Base-by-base conservation (phyloP, 129 eudicot genomes). In the Tanacetum coccineum region DNA sequence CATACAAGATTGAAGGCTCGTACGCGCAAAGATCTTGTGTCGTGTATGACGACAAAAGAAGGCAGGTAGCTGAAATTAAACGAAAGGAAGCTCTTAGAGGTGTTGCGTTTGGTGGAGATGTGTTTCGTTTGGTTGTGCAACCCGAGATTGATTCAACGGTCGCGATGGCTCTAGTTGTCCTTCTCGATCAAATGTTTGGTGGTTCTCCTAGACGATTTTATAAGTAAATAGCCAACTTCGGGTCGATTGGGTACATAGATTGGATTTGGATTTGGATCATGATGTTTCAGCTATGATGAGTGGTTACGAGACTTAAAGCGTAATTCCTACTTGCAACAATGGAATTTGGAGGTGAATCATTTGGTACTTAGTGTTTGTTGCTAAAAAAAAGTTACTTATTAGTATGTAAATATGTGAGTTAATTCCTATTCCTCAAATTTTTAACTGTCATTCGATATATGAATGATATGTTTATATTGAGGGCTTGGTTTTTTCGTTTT, bases 131-230 rank as follows among this genome's bases (percentile, higher is more conserved):
- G 21, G 66, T 82, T 13, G 78, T 89, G 17, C 67, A 77, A 67
- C 85, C 89, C 2, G 77, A 66, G 2, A 74, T 79, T 11, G 96
- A 89, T 12, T 12, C 81, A 11, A 48, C 82, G 1, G 18, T 72
- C 1, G 87, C 90, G 21, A 89, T 89, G 96, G 85, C 90, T 2
- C 56, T 89, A 0, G 87, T 89, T 52, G 76, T 89, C 72, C 70
- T 89, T n/a, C 82, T 89, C 7, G 90, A 89, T 22, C 89, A 83
- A 32, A 88, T 85, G 93, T 85, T 78, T 18, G 84, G 83, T 18
- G 75, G 80, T 19, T 54, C 82, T 44, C 74, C 88, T 2, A 53
- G 68, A 32, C 52, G 53, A 54, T 74, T 50, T 66, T 45, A 25
- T 21, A 36, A 36, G 25, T 0, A 36, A 36, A 36, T 36, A 36